Percentiles rank a stretch among this genome's conserved stretches.
phyloP scores from a whole-genome alignment of 208 protist species.

The Wallacemonas sp. region DNA sequence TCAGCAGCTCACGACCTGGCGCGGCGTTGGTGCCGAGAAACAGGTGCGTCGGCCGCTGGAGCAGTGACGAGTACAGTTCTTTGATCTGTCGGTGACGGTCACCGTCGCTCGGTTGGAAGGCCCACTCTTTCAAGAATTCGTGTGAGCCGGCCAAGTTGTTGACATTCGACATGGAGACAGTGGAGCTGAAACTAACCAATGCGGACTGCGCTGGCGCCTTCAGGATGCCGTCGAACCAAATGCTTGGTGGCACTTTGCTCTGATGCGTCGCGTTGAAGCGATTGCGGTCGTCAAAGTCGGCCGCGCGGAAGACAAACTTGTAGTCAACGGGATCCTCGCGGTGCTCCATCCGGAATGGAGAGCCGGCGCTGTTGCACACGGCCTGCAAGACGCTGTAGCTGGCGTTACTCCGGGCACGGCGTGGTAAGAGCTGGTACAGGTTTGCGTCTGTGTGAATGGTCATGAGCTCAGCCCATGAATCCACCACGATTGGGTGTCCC shows the following conservation, averaged over 20 bases:
- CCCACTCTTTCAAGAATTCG: slow-evolving; percentile 75
- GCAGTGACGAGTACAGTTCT: slow-evolving; percentile 51
- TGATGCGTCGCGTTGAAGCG: slow-evolving; percentile 70
- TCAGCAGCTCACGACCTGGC: slow-evolving; percentile 73
- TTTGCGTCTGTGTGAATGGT: slow-evolving; percentile 70
- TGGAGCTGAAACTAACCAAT: slow-evolving; percentile 57
- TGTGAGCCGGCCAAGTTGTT: slow-evolving; percentile 61
- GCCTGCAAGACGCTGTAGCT: slow-evolving; percentile 74
- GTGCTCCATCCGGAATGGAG: slow-evolving; percentile 86
- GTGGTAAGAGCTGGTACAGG: slow-evolving; percentile 82
- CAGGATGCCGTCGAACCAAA: slow-evolving; percentile 86
- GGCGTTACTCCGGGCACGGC: slow-evolving; percentile 67
- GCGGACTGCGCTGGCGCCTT: slow-evolving; percentile 58
- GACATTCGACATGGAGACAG: slow-evolving; percentile 57
- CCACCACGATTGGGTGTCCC: slow-evolving; percentile 72
- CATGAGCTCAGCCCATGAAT: slow-evolving; percentile 79
- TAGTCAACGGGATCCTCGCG: slow-evolving; percentile 84
- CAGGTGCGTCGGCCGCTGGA: slow-evolving; percentile 56
- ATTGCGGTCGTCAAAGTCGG: slow-evolving; percentile 72
- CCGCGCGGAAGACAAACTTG: slow-evolving; percentile 81
- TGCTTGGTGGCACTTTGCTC: slow-evolving; percentile 66
- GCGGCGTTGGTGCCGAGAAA: slow-evolving; percentile 74
- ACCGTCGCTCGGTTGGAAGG: slow-evolving; percentile 55
- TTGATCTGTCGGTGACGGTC: slow-evolving; percentile 82
- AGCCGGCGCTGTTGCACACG: slow-evolving; percentile 77